Evolutionary conservation across 169 alveolate species (phyloP), one percentile per base, ranked within the genome.

Genomic region (Neospora caninum): DNA sequence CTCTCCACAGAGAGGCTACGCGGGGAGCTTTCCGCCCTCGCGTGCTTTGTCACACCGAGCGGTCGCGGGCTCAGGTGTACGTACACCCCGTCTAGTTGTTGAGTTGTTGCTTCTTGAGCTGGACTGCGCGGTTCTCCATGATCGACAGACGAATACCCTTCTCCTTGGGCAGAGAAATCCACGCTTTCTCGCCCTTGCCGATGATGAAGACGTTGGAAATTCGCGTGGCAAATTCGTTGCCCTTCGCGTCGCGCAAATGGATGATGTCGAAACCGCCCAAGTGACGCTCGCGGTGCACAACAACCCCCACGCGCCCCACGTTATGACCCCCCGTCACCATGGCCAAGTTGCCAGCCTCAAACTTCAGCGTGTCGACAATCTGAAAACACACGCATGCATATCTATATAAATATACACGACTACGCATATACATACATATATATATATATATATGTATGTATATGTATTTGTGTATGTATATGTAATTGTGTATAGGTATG

Each of bases 281-380:
- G 97, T 99, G 99, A 96, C 97, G 98, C 97, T 99, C 99, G 88
- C 98, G 97, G 94, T 98, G 98, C 41, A 97, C 97, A 94, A 99
- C 98, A 67, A 97, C 96, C 91, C 99, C 99, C 80, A 99, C 99
- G 95, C 99, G 99, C 27, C 99, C 99, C 92, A 98, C 99, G 97
- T 99, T 99, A 98, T 99, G 99, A 41, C 99, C 99, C 53, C 99
- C 99, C 80, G 99, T 98, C 94, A 99, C 97, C 98, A 98, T 98
- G 93, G 97, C 99, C 96, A 97, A 80, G 95, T 98, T 98, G 80
- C 99, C 99, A 43, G 98, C 96, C 96, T 99, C 99, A 95, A 98
- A 99, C 97, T 99, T 99, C 96, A 98, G 95, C 97, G 97, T 97
- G 88, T 98, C 99, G 93, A 97, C 67, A 67, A 98, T 95, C 97